Base-by-base conservation (phyloP, 805 yeast genomes). In the Ogataea naganishii region DNA sequence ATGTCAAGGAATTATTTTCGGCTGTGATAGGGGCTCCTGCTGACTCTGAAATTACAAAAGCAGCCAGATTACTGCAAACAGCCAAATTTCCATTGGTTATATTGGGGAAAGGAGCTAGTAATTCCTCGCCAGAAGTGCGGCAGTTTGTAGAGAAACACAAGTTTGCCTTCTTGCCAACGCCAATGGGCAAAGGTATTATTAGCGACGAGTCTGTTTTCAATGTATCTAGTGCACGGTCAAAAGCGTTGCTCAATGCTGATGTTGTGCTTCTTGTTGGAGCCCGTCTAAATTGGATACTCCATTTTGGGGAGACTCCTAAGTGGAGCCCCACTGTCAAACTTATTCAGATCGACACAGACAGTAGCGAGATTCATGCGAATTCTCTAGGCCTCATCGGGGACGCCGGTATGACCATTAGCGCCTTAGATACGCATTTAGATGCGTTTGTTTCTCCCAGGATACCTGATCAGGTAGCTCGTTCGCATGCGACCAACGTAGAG, bases 121-220 rank as follows among this genome's bases (percentile, higher is more conserved):
- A 67, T 34, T 27, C 40, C 6, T 56, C 60, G 2, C 49, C 51
- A 21, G 44, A 48, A 3, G 35, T 78, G 7, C 49, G 67, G 2
- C 23, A 39, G 0, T 60, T 79, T 29, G 61, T 78, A 13, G 30
- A 46, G 5, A 21, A 31, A 1, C 67, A 72, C 30, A 43, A 56
- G 7, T 29, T 78, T 2, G 72, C 80, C 1, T 79, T 79, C 40
- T 44, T 79, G 28, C 83, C 86, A 7, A 78, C 86, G 0, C 85
- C 88, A 3, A 79, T 79, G 88, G 88, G 81, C 1, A 79, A 79
- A 49, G 88, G 88, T 7, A 71, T 78, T 1, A 52, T 79, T 1
- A 57, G 70, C 3, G 88, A 79, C 44, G 39, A 50, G 3, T 49
- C 54, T 23, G 43, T 41, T 0, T 45, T 62, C 19, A 78, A 78